Base-by-base conservation (phyloP, 1,139 yeast genomes). In the Debaryomyces fabryi region DNA sequence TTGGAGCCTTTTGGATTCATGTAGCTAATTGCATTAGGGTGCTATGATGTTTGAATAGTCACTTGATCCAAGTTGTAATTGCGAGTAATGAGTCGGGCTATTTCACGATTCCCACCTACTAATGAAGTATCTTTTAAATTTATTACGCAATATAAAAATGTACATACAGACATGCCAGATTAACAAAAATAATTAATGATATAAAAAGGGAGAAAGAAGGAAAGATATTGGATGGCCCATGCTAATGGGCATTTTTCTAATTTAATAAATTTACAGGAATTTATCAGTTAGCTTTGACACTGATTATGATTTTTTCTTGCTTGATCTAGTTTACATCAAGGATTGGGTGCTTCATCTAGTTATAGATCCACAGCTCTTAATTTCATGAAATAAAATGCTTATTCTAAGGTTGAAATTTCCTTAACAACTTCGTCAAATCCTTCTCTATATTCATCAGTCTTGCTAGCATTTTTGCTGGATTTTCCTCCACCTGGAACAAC, bases 401-500 rank as follows among this genome's bases (percentile, higher is more conserved):
- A 59, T 33, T 59, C 59, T 48, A 78, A 69, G 48, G 74, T 58
- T 49, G 78, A 73, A 58, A 93, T 88, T 74, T 93, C 98, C 81
- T 88, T 91, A 57, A 91, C 96, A 55, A 93, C 84, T 68, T 93
- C 99, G 68, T 95, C 98, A 67, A 81, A 95, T 51, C 85, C 74
- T 69, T 91, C 97, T 72, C 90, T 88, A 79, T 93, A 95, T 66
- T 93, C 98, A 60, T 86, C 93, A 51, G 85, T 79, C 63, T 89
- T 88, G 62, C 87, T 90, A 48, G 82, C 80, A 62, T 85, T 86
- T 73, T 86, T 88, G 74, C 85, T 85, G 64, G 86, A 80, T 74
- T 89, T 88, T 51, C 93, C 93, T 50, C 96, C 96, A 50, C 97
- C 97, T 62, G 99, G 99, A 47, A 92, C 96, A 62, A 95, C 82